Base-by-base conservation (phyloP, 202 grass and related monocot species). In the Panicum virgatum region DNA sequence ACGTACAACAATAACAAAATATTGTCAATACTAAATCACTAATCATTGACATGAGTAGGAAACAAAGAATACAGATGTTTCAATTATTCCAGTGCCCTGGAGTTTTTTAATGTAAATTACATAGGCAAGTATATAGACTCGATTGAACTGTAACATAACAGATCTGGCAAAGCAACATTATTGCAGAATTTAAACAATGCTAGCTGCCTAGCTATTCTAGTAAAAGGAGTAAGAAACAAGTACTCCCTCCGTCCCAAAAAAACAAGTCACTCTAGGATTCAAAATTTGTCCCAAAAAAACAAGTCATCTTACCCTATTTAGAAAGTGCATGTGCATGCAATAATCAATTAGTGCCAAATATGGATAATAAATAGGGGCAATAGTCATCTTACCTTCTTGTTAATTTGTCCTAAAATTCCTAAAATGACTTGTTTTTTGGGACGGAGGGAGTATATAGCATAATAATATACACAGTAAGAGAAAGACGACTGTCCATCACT, bases 1-100 rank as follows among this genome's bases (percentile, higher is more conserved):
- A 80, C 32, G 79, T 26, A 78, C 20, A 78, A 46, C 53, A 69
- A 34, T 43, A 71, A 12, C 3, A 72, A 53, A 65, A 43, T 25
- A 22, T 15, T 11, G 4, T 25, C 10, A 77, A 32, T 46, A 59
- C 53, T 46, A 36, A 56, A 56, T 65, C 47, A 56, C 37, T 63
- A 44, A 63, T 72, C 27, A 38, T 72, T 38, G 1, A 51, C 34
- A 72, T 22, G 30, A 62, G 37, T 45, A 44, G 38, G 19, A 78
- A 83, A 74, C 50, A 66, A 65, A 65, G 14, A 18, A 53, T 23
- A 66, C 14, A 9, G 18, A 43, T 7, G 50, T 66, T 82, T 82
- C 73, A 48, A 61, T 51, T 14, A 15, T 25, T 84, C 20, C 62
- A 66, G 27, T 73, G 19, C n/a, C 20, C 6, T 8, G 20, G 5